These are phyloP conservation scores for Litchi chinensis DNA, from an alignment of 345 rosid genomes.

Conservation along the genomic window DNA sequence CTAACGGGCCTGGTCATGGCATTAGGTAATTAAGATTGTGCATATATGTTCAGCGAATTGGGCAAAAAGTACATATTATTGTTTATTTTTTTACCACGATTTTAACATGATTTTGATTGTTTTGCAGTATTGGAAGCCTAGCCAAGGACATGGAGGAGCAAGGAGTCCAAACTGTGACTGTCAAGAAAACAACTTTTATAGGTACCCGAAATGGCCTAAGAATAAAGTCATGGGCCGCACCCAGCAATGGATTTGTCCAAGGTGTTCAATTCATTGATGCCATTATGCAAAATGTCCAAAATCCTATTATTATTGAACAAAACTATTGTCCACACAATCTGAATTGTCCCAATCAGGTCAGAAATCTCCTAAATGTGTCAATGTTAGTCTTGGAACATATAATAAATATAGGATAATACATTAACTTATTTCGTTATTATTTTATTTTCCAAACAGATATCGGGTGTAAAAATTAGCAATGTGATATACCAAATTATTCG, in stretches of 20 bases:
- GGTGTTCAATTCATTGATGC: slow-evolving; percentile 41
- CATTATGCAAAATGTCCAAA: slow-evolving; percentile 41
- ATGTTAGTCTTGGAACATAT: too few relatives aligned
- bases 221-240: slow-evolving; percentile 70
- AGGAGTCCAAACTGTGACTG: slow-evolving; percentile 59
- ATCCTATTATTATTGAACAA: slow-evolving; percentile 60
- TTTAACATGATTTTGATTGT: background rate
- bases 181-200: slow-evolving; percentile 36
- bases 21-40: slow-evolving; percentile 13
- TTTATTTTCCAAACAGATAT: slow-evolving; percentile 12
- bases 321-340: slow-evolving; percentile 30
- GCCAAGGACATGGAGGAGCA: slow-evolving; percentile 40
- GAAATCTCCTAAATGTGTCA: too few relatives aligned
- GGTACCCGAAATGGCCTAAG: slow-evolving; percentile 56
- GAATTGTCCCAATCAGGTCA: too few relatives aligned
- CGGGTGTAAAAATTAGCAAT: slow-evolving; percentile 39
- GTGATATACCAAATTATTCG: slow-evolving; percentile 34
- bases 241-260: slow-evolving; percentile 57
- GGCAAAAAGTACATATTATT: too few relatives aligned
- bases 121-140: slow-evolving; percentile 62
- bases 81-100: too few relatives aligned
- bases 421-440: too few relatives aligned
- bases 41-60: too few relatives aligned
- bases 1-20: slow-evolving; percentile 37
- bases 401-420: too few relatives aligned